Evolutionary conservation across 2,329 filamentous ascomycete genomes (phyloP).

Genomic region (Canariomyces notabilis): DNA sequence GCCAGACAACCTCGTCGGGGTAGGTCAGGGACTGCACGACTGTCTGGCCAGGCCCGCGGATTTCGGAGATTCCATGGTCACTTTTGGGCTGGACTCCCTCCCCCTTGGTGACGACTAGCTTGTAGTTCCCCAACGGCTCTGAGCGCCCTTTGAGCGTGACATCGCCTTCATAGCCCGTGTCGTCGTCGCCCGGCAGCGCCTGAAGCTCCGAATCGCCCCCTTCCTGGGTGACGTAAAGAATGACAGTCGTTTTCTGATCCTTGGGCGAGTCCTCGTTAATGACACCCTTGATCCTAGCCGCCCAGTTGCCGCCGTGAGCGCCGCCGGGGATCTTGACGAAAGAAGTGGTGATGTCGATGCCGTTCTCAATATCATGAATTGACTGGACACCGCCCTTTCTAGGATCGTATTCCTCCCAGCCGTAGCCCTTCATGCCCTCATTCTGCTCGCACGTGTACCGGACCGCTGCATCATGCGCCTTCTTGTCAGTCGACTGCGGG

Average conservation of each 20-base stretch:
- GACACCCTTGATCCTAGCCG: constrained; percentile 75
- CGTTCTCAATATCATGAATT: constrained; percentile 85
- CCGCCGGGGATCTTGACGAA: constrained; percentile 92
- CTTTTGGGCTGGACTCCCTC: constrained; percentile 56
- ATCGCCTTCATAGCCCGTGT: constrained; percentile 49
- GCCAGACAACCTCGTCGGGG: constrained; percentile 60
- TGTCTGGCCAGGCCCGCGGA: constrained; percentile 70
- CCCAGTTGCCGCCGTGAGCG: constrained; percentile 84
- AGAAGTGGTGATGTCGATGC: constrained; percentile 83
- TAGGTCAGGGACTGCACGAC: constrained; percentile 67
- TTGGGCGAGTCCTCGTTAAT: constrained; percentile 63
- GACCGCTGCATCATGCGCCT: constrained; percentile 52
- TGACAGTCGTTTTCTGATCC: constrained; percentile 67
- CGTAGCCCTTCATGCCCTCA: constrained; percentile 89
- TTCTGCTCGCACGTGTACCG: constrained; percentile 95
- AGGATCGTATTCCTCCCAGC: constrained; percentile 96
- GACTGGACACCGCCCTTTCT: constrained; percentile 81
- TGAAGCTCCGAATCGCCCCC: constrained; percentile 63
- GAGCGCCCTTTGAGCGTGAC: constrained; percentile 69
- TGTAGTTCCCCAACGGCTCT: constrained; percentile 70
- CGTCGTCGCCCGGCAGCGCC: constrained; percentile 47
- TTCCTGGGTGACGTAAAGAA: constrained; percentile 81
- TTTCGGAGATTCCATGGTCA: constrained; percentile 60
- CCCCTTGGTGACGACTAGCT: constrained; percentile 70
- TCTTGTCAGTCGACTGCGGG: not conserved